A percentile compares a stretch with the other conserved stretches of the same genome.
These are phyloP conservation scores for Casaregolazyma lundiana DNA, from an alignment of 1,139 yeast genomes.

Conservation along the genomic window DNA sequence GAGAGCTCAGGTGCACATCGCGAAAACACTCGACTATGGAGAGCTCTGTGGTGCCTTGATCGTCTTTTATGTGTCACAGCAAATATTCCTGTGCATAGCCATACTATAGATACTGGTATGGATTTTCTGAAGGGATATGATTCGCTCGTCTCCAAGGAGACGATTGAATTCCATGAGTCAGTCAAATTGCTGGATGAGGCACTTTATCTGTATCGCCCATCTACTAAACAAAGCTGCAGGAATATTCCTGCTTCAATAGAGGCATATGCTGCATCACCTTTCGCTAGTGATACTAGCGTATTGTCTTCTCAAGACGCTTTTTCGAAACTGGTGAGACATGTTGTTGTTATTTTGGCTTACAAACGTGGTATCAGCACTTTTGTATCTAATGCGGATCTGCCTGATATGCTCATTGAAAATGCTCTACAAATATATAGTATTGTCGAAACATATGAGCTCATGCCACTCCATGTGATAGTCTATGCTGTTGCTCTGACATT, in stretches of 20 bases:
- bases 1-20: constrained; percentile 15
- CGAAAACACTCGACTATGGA: constrained; percentile 28
- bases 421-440: constrained; percentile 24
- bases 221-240: constrained; percentile 4
- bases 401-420: constrained; percentile 19
- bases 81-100: constrained; percentile 32
- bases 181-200: constrained; percentile 30
- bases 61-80: constrained; percentile 33
- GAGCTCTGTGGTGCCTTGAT: constrained; percentile 37
- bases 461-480: constrained; percentile 29
- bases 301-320: constrained; percentile 14
- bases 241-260: constrained; percentile 7
- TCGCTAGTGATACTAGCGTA: constrained; percentile 8
- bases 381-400: constrained; percentile 13
- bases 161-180: constrained; percentile 26
- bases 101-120: constrained; percentile 30
- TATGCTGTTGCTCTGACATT: constrained; percentile 29
- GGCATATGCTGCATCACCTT: constrained; percentile 8
- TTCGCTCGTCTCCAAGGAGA: background rate
- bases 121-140: constrained; percentile 21
- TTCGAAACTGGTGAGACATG: constrained; percentile 21
- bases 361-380: constrained; percentile 18
- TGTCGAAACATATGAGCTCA: constrained; percentile 23
- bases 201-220: constrained; percentile 34
- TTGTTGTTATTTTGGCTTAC: constrained; percentile 23